Percentiles rank a stretch among this genome's conserved stretches.
These are phyloP conservation scores for Zygosaccharomyces gambellarensis DNA, from an alignment of 805 yeast species.

Conservation along the genomic window DNA sequence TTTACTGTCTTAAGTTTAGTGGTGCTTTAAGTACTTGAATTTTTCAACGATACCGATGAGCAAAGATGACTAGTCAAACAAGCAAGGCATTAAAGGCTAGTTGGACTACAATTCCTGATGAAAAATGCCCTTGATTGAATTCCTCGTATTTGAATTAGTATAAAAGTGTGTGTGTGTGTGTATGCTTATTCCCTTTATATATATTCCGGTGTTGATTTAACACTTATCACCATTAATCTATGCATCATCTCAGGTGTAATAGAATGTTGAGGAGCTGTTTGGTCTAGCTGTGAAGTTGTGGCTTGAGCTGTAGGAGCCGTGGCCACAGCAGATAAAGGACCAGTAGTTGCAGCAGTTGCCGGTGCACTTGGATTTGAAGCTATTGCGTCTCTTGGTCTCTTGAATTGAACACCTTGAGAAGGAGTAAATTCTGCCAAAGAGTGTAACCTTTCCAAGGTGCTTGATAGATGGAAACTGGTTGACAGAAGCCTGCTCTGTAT, in stretches of 20 bases:
- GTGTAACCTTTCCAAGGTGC: constrained; percentile 45
- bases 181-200: constrained; percentile 12
- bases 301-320: constrained; percentile 15
- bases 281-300: constrained; percentile 14
- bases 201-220: constrained; percentile 32
- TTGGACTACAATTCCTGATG: not conserved
- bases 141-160: too few species aligned
- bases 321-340: constrained; percentile 9
- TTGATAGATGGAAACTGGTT: constrained; percentile 39
- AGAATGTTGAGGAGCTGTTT: constrained; percentile 11
- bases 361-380: constrained; percentile 14
- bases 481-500: constrained; percentile 65
- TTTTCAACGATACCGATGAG: not conserved
- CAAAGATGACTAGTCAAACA: not conserved
- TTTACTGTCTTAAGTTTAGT: not conserved
- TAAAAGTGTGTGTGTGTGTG: too few species aligned
- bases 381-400: constrained; percentile 11
- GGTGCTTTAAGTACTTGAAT: not conserved
- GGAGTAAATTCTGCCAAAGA: constrained; percentile 53
- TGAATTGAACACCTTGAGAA: constrained; percentile 45
- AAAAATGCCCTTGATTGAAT: too few species aligned
- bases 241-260: constrained; percentile 32
- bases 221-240: constrained; percentile 29
- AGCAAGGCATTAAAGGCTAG: not conserved
- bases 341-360: constrained; percentile 11